Conservation (phyloP, 2,329 filamentous ascomycete genomes). For the Scedosporium dehoogii region DNA sequence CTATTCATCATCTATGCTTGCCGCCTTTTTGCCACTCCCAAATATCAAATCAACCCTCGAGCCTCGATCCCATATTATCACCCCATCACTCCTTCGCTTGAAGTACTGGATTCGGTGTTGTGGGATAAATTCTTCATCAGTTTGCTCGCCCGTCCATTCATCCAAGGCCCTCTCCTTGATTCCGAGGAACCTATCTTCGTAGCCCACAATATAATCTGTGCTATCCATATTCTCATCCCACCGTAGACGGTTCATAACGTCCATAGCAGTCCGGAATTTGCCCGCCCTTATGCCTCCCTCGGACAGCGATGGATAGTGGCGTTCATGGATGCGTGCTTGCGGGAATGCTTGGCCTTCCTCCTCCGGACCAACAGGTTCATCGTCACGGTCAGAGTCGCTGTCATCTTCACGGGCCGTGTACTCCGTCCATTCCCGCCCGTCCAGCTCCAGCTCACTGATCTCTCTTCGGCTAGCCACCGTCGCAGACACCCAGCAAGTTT, state of each 20-base stretch:
- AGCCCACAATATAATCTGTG: slow-evolving; percentile 46
- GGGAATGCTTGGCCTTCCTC: slow-evolving; percentile 12
- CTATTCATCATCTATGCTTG: neutral
- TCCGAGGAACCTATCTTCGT: slow-evolving; percentile 50
- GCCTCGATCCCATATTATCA: slow-evolving; percentile 47
- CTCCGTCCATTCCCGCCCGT: slow-evolving; percentile 38
- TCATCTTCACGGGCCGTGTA: slow-evolving; percentile 35
- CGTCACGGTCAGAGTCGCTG: slow-evolving; percentile 27
- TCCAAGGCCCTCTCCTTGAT: slow-evolving; percentile 42
- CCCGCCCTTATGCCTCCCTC: slow-evolving; percentile 15
- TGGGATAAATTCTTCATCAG: slow-evolving; percentile 57
- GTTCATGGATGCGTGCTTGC: neutral
- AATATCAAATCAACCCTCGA: slow-evolving; percentile 45
- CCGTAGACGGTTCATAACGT: slow-evolving; percentile 49
- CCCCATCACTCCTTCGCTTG: slow-evolving; percentile 38
- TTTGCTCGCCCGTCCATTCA: slow-evolving; percentile 51
- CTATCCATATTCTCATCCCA: slow-evolving; percentile 47
- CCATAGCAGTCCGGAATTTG: slow-evolving; percentile 46
- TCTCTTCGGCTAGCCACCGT: slow-evolving; percentile 26
- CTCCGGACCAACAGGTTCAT: slow-evolving; percentile 21
- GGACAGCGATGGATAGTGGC: neutral
- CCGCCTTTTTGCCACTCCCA: slow-evolving; percentile 34
- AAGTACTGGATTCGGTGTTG: slow-evolving; percentile 56
- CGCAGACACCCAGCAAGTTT: slow-evolving; percentile 37
- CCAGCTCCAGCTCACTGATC: slow-evolving; percentile 31